phyloP scores from a whole-genome alignment of 2,329 filamentous ascomycete species.

The Colletotrichum gloeosporioides region DNA sequence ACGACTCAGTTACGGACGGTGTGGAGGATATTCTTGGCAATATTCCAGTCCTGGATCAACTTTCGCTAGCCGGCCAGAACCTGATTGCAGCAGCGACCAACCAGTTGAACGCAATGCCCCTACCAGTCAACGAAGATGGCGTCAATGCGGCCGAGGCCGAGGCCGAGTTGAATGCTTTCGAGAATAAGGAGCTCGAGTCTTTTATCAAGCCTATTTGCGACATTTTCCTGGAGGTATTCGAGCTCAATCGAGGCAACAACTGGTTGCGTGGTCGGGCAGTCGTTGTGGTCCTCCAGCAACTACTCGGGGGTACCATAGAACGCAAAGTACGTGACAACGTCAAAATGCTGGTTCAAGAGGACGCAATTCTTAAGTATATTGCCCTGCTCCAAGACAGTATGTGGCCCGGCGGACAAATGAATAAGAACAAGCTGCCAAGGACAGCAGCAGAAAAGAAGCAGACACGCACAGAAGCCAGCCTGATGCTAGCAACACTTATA shows the following conservation, averaged over 20 bases:
- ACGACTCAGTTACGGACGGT: conserved; percentile 95
- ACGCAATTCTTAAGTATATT: conserved; percentile 79
- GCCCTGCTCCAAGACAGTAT: conserved; percentile 74
- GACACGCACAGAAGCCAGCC: conserved; percentile 83
- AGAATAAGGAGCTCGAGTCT: conserved; percentile 86
- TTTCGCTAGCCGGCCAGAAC: conserved; percentile 91
- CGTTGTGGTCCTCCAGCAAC: conserved; percentile 93
- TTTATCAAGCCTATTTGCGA: conserved; percentile 99
- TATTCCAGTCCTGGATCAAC: conserved; percentile 91
- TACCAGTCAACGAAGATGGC: conserved; percentile 56
- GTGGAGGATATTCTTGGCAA: conserved; percentile 98
- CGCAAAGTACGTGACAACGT: conserved; percentile 90
- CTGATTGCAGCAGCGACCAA: conserved; percentile 78
- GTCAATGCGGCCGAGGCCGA: conserved; percentile 77
- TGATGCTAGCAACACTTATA: conserved; percentile 87
- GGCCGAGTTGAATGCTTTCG: conserved; percentile 91
- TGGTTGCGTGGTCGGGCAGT: conserved; percentile 96
- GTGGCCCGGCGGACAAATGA: conserved; percentile 76
- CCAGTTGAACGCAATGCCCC: conserved; percentile 63
- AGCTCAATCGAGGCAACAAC: conserved; percentile 92
- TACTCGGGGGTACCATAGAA: conserved; percentile 95
- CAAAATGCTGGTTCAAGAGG: conserved; percentile 75
- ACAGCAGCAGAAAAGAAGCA: conserved; percentile 76
- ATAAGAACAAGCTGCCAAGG: conserved; percentile 58
- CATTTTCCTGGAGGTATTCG: conserved; percentile 94